Evolutionary conservation across 1,284 basidiomycete species (phyloP).

Genomic region (Cryptococcus floricola): DNA sequence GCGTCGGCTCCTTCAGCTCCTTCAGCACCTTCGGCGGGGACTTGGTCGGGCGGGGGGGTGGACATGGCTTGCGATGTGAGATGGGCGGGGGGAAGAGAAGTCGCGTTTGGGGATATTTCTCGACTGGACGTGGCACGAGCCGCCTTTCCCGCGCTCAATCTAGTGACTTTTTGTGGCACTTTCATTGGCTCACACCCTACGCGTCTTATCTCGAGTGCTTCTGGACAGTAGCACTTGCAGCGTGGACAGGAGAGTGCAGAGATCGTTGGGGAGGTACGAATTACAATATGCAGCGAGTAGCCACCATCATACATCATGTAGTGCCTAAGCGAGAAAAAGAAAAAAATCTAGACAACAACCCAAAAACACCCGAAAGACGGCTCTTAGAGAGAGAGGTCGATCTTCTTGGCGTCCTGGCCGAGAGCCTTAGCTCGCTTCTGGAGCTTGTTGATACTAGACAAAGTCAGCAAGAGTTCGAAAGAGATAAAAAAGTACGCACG

Average conservation of each 20-base stretch:
- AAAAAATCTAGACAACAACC: slow-evolving; percentile 12
- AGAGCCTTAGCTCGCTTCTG: slow-evolving; percentile 86
- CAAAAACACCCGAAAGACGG: slow-evolving; percentile 9
- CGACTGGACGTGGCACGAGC: not conserved
- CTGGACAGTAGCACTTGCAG: no score
- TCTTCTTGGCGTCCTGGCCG: slow-evolving; percentile 47
- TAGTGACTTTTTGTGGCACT: slow-evolving; percentile 14
- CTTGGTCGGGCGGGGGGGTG: not conserved
- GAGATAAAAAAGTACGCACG: slow-evolving; percentile 16
- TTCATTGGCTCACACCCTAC: slow-evolving; percentile 6
- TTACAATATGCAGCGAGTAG: not conserved
- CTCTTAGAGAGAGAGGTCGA: slow-evolving; percentile 47
- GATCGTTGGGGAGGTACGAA: not conserved
- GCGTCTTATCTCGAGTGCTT: not conserved
- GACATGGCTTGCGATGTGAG: not conserved
- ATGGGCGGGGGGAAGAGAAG: not conserved
- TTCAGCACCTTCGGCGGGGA: slow-evolving; percentile 4
- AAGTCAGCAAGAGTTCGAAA: slow-evolving; percentile 27
- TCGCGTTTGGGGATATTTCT: not conserved
- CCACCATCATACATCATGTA: slow-evolving; percentile 28
- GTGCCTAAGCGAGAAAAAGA: not conserved
- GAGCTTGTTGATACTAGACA: slow-evolving; percentile 85
- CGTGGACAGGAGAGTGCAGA: not conserved
- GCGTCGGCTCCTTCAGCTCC: not conserved
- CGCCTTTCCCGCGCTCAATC: not conserved